Conservation (phyloP, 2,329 filamentous ascomycete genomes). For the Penicillium olsonii region DNA sequence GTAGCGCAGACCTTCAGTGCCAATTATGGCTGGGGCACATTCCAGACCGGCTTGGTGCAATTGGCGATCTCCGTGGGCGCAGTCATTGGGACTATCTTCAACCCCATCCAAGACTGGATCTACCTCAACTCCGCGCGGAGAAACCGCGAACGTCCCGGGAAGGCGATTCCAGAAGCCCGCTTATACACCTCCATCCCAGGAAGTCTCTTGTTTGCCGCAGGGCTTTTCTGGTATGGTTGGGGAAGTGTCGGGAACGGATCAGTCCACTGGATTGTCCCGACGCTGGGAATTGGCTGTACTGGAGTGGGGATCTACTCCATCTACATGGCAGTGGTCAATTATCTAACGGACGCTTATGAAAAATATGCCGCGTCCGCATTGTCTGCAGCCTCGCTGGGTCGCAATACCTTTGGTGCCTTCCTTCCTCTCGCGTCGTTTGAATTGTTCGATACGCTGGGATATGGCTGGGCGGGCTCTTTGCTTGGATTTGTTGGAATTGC, state of each 20-base stretch:
- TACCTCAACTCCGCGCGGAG: constrained; percentile 23
- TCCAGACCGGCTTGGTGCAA: constrained; percentile 42
- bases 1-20: constrained; percentile 43
- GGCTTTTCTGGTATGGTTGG: constrained; percentile 42
- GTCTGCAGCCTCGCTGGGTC: constrained; percentile 48
- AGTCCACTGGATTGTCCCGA: constrained; percentile 39
- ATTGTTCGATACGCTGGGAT: constrained; percentile 44
- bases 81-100: constrained; percentile 43
- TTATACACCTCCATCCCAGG: constrained; percentile 47
- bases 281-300: constrained; percentile 34
- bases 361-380: constrained; percentile 51
- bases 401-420: constrained; percentile 50
- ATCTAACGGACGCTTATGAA: constrained; percentile 51
- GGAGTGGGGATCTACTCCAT: constrained; percentile 48
- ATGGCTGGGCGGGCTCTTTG: constrained; percentile 46
- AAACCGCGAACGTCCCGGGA: constrained; percentile 40
- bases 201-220: constrained; percentile 37
- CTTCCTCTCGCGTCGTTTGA: constrained; percentile 47
- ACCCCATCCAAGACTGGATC: constrained; percentile 40
- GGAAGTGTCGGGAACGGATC: constrained; percentile 23
- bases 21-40: constrained; percentile 38
- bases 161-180: constrained; percentile 46
- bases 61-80: constrained; percentile 47
- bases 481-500: constrained; percentile 46
- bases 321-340: constrained; percentile 52